phyloP scores from a whole-genome alignment of 768 basidiomycete genomes.

The Paxillus involutus region DNA sequence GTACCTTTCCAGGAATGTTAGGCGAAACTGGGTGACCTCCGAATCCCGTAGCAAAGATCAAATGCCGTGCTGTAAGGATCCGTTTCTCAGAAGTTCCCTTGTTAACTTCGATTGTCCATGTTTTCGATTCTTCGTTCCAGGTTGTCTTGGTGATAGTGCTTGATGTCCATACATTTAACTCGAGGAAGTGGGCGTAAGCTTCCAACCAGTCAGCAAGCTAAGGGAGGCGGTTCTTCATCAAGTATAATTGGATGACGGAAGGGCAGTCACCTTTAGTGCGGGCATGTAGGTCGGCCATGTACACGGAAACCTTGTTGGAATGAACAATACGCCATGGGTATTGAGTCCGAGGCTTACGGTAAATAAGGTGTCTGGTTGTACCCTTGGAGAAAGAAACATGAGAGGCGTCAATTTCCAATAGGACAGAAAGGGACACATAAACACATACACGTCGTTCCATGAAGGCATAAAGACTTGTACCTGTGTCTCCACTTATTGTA shows the following conservation, averaged over 20 bases:
- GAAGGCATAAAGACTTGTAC: slow-evolving; percentile 40
- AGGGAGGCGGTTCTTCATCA: background rate
- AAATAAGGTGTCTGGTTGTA: slow-evolving; percentile 51
- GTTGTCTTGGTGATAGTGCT: slow-evolving; percentile 33
- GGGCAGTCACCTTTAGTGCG: slow-evolving; percentile 39
- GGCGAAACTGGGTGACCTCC: slow-evolving; percentile 43
- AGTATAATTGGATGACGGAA: background rate
- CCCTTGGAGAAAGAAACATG: slow-evolving; percentile 26
- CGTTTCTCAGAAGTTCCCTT: slow-evolving; percentile 29
- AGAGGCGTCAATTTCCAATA: background rate
- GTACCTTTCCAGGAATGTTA: slow-evolving; percentile 21
- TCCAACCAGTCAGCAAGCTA: slow-evolving; percentile 62
- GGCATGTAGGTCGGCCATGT: slow-evolving; percentile 50
- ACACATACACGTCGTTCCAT: slow-evolving; percentile 43
- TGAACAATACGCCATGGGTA: slow-evolving; percentile 1
- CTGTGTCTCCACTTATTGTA: slow-evolving; percentile 37
- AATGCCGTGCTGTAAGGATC: slow-evolving; percentile 40
- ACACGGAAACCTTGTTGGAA: slow-evolving; percentile 42
- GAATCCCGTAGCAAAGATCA: slow-evolving; percentile 54
- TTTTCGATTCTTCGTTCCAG: slow-evolving; percentile 35
- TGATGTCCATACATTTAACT: slow-evolving; percentile 59
- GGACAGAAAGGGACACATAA: background rate
- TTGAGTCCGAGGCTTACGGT: slow-evolving; percentile 31
- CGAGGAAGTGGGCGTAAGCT: slow-evolving; percentile 51
- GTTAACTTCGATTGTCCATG: slow-evolving; percentile 41